A percentile compares a stretch with the other conserved stretches of the same genome.
phyloP scores from a whole-genome alignment of 805 yeast genomes.

The Metschnikowia anglica region DNA sequence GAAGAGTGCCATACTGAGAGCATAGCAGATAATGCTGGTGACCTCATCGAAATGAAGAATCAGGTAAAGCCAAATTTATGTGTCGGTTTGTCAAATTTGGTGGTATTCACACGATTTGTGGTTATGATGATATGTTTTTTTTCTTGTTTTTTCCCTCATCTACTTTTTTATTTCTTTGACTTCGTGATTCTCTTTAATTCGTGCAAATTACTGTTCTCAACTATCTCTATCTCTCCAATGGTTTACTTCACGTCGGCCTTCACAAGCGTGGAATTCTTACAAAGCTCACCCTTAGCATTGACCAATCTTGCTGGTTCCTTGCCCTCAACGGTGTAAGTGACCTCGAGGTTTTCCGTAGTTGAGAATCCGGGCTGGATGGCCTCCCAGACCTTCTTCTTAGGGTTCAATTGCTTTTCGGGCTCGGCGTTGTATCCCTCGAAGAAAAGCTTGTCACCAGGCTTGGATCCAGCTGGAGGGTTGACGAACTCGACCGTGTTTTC shows the following conservation, averaged over 20 bases:
- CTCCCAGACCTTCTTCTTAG: conserved; percentile 98
- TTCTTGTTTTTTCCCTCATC: not conserved
- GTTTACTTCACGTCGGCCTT: conserved; percentile 75
- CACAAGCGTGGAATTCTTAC: conserved; percentile 69
- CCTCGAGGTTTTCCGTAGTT: conserved; percentile 73
- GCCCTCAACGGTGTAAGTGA: conserved; percentile 78
- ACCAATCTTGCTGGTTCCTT: conserved; percentile 71
- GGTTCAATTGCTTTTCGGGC: conserved; percentile 91
- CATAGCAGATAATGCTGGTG: too few species aligned
- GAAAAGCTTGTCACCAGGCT: conserved; percentile 95
- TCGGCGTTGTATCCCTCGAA: conserved; percentile 87
- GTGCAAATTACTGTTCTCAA: not conserved
- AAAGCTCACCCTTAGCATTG: conserved; percentile 73
- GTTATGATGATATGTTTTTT: not conserved
- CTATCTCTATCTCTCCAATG: not conserved
- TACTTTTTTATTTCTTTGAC: not conserved
- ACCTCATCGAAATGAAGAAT: too few species aligned
- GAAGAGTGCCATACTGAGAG: too few species aligned
- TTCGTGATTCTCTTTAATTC: not conserved
- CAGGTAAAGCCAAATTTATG: too few species aligned
- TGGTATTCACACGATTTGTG: conserved; percentile 14
- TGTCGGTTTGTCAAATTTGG: too few species aligned
- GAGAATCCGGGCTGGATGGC: conserved; percentile 87
- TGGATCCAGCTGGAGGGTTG: conserved; percentile 88
- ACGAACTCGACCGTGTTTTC: conserved; percentile 80